Conservation (phyloP, 1,284 basidiomycete species). For the Crucibulum parvulum region DNA sequence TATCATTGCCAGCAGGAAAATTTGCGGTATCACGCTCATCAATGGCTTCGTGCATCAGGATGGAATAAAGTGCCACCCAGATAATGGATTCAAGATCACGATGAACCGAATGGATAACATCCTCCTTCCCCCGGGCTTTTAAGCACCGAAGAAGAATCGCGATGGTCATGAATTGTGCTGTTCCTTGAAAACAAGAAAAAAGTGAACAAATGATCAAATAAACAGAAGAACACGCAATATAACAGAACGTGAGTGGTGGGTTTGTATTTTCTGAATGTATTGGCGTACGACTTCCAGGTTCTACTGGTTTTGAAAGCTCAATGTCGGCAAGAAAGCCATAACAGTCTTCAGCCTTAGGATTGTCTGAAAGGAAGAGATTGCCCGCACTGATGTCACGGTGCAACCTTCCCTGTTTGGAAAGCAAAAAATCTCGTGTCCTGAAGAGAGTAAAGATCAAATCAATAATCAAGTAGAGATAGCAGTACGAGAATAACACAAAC, state of each 20-base stretch:
- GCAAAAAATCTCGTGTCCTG: no score
- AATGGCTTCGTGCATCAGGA: neutral
- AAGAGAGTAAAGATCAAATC: no score
- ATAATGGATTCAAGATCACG: neutral
- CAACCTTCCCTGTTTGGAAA: no score
- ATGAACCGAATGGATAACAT: neutral
- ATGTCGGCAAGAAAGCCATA: neutral
- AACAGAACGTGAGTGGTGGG: neutral
- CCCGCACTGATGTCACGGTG: no score
- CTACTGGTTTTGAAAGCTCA: neutral
- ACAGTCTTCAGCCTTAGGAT: no score
- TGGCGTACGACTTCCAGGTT: neutral
- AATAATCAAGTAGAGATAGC: no score
- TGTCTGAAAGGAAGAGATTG: no score
- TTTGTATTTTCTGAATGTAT: neutral
- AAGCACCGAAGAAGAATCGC: neutral
- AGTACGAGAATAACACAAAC: no score
- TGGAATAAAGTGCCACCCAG: neutral
- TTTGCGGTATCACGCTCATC: neutral
- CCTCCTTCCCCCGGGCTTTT: neutral
- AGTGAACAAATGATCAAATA: neutral
- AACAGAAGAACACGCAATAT: no score
- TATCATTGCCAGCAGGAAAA: no score
- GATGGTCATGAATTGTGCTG: neutral
- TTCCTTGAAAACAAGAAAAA: neutral